Evolutionary conservation across 2,329 filamentous ascomycete genomes (phyloP), one percentile per base, ranked within the genome.

Genomic region (Geosmithia flava): DNA sequence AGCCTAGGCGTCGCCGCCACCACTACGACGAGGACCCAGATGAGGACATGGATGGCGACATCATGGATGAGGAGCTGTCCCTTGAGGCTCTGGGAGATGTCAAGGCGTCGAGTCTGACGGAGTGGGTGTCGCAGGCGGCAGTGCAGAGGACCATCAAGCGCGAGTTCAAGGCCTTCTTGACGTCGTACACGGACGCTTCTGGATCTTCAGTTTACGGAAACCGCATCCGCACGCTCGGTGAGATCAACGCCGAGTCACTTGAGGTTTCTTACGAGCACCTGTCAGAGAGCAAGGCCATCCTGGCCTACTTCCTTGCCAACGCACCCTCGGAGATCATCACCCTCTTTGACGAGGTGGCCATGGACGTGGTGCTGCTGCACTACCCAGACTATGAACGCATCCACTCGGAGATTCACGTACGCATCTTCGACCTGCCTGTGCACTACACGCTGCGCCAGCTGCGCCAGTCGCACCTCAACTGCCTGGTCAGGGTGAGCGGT

Each of bases 301-400:
- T 98, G 17, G 93, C 90, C 15, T 97, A 95, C 65, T 98, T 96
- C 70, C 71, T 98, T 27, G 91, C 91, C 55, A 98, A 97, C 60
- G 89, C 91, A 1, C 93, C 93, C 0, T 80, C 86, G n/a, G 91
- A 96, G 65, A 87, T 97, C 61, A 77, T 98, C 52, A 93, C 93
- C 63, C 83, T 98, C 45, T 97, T 98, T 59, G 93, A 98, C 57
- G 83, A 95, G 54, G 91, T 96, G 3, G 91, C 93, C 49, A 91
- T 98, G 80, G 93, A 98, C 53, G 90, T 94, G 39, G 91, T 94
- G 5, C 78, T 97, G 20, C 81, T 97, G 48, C 89, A 97, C 64
- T 98, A 97, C 67, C 91, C 90, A 2, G 90, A 97, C 64, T 98
- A 98, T 64, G 89, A 95, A 63, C 86, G 89, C 52, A 98, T 98